Conservation (phyloP, 129 eudicot species). For the Flaveria ramosissima region DNA sequence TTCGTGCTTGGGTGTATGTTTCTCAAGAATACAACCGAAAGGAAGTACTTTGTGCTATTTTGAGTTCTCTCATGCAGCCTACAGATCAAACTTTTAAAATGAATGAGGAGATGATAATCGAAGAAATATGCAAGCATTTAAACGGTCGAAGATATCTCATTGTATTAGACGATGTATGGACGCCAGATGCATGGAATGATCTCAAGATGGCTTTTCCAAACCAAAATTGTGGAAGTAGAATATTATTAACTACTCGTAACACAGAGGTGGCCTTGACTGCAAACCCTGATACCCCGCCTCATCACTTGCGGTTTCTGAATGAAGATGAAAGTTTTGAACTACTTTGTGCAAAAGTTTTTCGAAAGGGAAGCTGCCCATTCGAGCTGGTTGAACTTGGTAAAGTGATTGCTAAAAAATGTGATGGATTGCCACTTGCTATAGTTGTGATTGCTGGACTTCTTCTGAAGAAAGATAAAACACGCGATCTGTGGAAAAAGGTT, state of each 20-base stretch:
- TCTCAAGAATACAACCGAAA: conserved; percentile 50
- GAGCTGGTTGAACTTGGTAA: conserved; percentile 36
- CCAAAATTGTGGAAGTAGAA: conserved; percentile 38
- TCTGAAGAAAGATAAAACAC: conserved; percentile 40
- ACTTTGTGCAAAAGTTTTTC: conserved; percentile 36
- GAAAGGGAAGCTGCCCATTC: conserved; percentile 28
- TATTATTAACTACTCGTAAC: conserved; percentile 51
- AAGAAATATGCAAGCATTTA: conserved; percentile 33
- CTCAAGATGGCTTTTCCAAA: conserved; percentile 45
- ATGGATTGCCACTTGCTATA: conserved; percentile 49
- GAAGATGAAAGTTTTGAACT: conserved; percentile 45
- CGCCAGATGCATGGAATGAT: conserved; percentile 46
- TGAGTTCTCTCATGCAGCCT: conserved; percentile 21
- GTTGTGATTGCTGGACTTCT: conserved; percentile 51
- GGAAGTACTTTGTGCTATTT: conserved; percentile 42
- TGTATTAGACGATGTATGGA: conserved; percentile 66
- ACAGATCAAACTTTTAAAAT: conserved; percentile 32
- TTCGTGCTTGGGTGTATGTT: conserved; percentile 55
- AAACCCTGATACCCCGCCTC: conserved; percentile 35
- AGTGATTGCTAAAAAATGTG: conserved; percentile 39
- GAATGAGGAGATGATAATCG: conserved; percentile 44
- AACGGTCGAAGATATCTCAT: conserved; percentile 43
- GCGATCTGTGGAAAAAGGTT: conserved; percentile 45
- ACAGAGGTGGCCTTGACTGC: conserved; percentile 42
- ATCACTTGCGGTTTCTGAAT: conserved; percentile 30